Base-by-base conservation (phyloP, 1,284 basidiomycete genomes). In the Ganoderma meredithae region DNA sequence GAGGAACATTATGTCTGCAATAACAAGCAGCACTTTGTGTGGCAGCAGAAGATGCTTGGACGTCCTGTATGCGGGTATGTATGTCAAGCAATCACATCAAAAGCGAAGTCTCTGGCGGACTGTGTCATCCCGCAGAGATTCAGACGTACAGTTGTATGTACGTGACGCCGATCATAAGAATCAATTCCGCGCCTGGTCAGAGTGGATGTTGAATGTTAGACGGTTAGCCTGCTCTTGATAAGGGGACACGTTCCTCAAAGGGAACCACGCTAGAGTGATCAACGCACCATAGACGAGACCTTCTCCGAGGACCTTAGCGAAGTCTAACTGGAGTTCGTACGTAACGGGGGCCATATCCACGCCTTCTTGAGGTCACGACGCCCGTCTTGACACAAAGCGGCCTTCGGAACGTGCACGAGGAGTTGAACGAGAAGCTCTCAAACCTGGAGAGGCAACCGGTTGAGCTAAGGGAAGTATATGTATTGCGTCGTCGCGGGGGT, bases 241-340 rank as follows among this genome's bases (percentile, higher is more conserved):
- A 41, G 53, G 6, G 31, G 53, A 55, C 53, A 25, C 12, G 53
- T 10, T 19, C 53, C 25, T 56, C 53, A 2, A 43, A 40, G 27
- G 15, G 31, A 22, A 49, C 19, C 36, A 58, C n/a, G n/a, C 17
- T 36, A 7, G n/a, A n/a, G 9, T 39, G 5, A 3, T 8, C 5
- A 33, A 62, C 67, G 25, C 44, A 69, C 63, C 67, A 59, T 69
- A 69, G 41, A 69, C 39, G 15, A 69, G 44, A 8, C 43, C 44
- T 60, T 69, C 67, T 19, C 67, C 63, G 43, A 69, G 62, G 13
- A 69, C 58, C 63, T 68, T 68, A 7, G 63, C 63, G 22, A 47
- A 68, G 27, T 68, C 58, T 27, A 68, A 63, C 15, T 61, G 66
- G 19, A 64, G 49, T 6, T 41, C 52, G 47, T 68, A 68, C 27